A percentile compares a stretch with the other conserved stretches of the same genome.
Conservation (phyloP, 2,329 filamentous ascomycete species). For the Mycosphaerella sp. region DNA sequence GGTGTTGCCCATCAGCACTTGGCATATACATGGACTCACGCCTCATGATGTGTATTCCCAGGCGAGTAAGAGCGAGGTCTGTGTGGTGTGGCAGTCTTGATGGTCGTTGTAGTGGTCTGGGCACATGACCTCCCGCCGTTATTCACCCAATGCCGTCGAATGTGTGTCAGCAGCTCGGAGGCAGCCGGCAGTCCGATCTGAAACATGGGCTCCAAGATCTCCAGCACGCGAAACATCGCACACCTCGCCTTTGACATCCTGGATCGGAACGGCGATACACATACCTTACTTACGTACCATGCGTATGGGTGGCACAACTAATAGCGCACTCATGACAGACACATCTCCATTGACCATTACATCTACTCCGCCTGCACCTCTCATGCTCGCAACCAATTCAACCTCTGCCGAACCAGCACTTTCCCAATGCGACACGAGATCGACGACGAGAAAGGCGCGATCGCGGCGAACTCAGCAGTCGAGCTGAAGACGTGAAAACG, state of each 20-base stretch:
- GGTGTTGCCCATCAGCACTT: neutral
- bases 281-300: too few relatives aligned
- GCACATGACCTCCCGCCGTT: too few relatives aligned
- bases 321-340: neutral
- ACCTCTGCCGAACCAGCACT: neutral
- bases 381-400: neutral
- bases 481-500: slow-evolving; percentile 1
- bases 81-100: too few relatives aligned
- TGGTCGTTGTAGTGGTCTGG: too few relatives aligned
- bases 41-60: slow-evolving; percentile 4
- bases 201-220: neutral
- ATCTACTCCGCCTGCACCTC: neutral
- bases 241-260: neutral
- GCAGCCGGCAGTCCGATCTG: neutral
- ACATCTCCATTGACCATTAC: neutral
- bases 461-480: slow-evolving; percentile 7
- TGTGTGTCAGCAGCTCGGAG: too few relatives aligned
- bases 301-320: too few relatives aligned
- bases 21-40: neutral
- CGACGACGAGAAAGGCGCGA: slow-evolving; percentile 1
- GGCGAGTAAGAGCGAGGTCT: neutral
- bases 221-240: slow-evolving; percentile 2
- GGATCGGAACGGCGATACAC: neutral
- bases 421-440: slow-evolving; percentile 8
- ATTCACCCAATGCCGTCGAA: too few relatives aligned